phyloP scores from a whole-genome alignment of 164 flowering plant species.

The Cinnamomum micranthum region DNA sequence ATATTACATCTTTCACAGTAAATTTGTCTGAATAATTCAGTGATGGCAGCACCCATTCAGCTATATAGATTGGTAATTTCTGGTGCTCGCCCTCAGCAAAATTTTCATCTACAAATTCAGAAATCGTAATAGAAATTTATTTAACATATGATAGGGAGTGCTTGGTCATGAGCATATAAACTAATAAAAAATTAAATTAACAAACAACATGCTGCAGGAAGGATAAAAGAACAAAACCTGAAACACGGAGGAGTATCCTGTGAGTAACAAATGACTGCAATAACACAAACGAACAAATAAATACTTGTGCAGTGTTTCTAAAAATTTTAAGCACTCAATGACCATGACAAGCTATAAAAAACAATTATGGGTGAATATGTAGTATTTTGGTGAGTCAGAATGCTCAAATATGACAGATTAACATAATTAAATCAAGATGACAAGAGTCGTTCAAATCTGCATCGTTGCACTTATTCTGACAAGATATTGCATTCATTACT shows the following conservation, averaged over 20 bases:
- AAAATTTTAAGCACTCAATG: neutral
- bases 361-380: neutral
- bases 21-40: constrained; percentile 46
- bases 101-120: constrained; percentile 32
- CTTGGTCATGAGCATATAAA: neutral
- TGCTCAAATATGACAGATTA: neutral
- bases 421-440: neutral
- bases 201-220: constrained; percentile 2
- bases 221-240: constrained; percentile 38
- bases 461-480: neutral
- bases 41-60: constrained; percentile 65
- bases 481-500: too few species aligned
- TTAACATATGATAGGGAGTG: neutral
- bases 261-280: constrained; percentile 76
- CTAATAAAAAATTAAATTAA: neutral
- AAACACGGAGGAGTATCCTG: constrained; percentile 42
- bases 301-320: neutral
- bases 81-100: constrained; percentile 13
- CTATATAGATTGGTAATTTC: constrained; percentile 23
- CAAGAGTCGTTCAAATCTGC: neutral
- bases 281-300: constrained; percentile 10
- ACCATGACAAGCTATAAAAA: neutral
- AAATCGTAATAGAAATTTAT: neutral
- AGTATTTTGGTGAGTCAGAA: neutral
- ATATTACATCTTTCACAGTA: constrained; percentile 48